Evolutionary conservation across 2,329 filamentous ascomycete species (phyloP), one percentile per base, ranked within the genome.

Genomic region (Leptographium galeiforme): DNA sequence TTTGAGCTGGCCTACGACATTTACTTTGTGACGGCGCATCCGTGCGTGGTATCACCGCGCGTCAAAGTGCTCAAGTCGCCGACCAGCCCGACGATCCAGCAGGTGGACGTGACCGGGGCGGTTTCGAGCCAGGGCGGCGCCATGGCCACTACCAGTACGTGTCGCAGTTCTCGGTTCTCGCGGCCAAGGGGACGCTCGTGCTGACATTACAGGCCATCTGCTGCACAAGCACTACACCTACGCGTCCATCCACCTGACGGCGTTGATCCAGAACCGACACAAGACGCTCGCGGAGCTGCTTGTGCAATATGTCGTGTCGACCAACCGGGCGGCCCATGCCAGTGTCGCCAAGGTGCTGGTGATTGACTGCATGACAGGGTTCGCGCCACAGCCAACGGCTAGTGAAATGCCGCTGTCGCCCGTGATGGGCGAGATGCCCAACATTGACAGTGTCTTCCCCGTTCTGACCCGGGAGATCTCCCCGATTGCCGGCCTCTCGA

Each of bases 1-100:
- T 71, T 75, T 51, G 61, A 71, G 1, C 64, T 85, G 11, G 65
- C 67, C 7, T 76, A 80, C 58, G 81, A 85, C 55, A 72, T 84
- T 25, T 76, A 76, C 59, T 85, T 85, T 62, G 77, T 84, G 18
- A 84, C 82, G 1, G 80, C 80, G 0, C 79, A 84, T 58, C 82
- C 82, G 0, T 85, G 82, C 59, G 73, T 77, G 6, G 74, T 77
- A 2, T 79, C 78, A 1, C 71, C 72, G 50, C 72, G 75, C 53
- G 75, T 80, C 2, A 76, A 73, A 57, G 75, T 82, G 53, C 62
- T 83, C 50, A 79, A 77, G 61, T 79, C 78, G 14, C 76, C 78
- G 0, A 74, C 74, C 1, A 82, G 77, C 60, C 78, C 79, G 19
- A 78, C 75, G 1, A 78, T 80, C 51, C 76, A 76, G 60, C 74